A percentile compares a stretch with the other conserved stretches of the same genome.
Conservation (phyloP, 352 stramenopile genomes). For the Pseudoperonospora humuli region DNA sequence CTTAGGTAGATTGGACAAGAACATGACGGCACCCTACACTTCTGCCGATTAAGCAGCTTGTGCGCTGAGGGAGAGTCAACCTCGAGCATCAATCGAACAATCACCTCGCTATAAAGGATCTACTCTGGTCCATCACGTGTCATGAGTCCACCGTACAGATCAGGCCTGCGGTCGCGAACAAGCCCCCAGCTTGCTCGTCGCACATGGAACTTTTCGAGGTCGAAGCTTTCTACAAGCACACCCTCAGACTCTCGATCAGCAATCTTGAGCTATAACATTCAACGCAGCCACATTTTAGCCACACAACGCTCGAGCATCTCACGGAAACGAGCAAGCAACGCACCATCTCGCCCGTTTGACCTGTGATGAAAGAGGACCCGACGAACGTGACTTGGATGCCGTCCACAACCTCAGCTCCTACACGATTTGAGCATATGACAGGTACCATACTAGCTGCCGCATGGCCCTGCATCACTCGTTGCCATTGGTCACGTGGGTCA, state of each 20-base stretch:
- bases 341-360: conserved; percentile 87
- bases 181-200: conserved; percentile 83
- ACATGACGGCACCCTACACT: too few relatives aligned
- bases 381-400: conserved; percentile 87
- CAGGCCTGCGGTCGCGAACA: conserved; percentile 77
- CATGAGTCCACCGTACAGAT: conserved; percentile 73
- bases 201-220: conserved; percentile 81
- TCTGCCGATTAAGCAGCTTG: too few relatives aligned
- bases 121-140: conserved; percentile 67
- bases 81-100: too few relatives aligned
- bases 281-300: conserved; percentile 6
- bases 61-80: too few relatives aligned
- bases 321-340: neutral
- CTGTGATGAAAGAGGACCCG: conserved; percentile 88
- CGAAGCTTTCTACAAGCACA: conserved; percentile 81
- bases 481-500: conserved; percentile 86
- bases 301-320: neutral
- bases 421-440: conserved; percentile 87
- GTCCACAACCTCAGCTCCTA: conserved; percentile 75
- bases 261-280: conserved; percentile 63
- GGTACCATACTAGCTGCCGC: conserved; percentile 85
- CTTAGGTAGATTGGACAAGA: too few relatives aligned
- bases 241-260: conserved; percentile 80
- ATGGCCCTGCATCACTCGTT: conserved; percentile 89
- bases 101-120: conserved; percentile 4